Evolutionary conservation across 352 stramenopile genomes (phyloP).

Genomic region (Globisporangium cylindrosporum): DNA sequence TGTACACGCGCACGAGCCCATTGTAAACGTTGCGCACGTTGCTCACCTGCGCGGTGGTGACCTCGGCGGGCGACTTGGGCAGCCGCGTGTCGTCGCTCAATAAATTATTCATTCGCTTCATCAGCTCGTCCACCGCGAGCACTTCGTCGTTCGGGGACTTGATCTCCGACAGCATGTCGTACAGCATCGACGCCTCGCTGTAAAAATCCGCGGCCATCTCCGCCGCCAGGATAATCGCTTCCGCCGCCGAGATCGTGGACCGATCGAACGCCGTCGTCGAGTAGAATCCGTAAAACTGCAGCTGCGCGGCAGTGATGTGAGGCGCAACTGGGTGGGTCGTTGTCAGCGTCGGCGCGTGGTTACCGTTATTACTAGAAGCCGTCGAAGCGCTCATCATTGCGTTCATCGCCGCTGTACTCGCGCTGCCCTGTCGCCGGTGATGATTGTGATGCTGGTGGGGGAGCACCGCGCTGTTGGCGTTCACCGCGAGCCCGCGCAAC

Average conservation of each 20-base stretch:
- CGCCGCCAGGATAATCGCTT: constrained; percentile 41
- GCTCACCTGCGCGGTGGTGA: constrained; percentile 21
- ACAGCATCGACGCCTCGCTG: constrained; percentile 59
- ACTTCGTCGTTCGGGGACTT: constrained; percentile 41
- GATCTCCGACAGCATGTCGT: constrained; percentile 69
- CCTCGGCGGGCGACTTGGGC: constrained; percentile 10
- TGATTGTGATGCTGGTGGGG: constrained; percentile 10
- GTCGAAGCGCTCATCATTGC: constrained; percentile 6
- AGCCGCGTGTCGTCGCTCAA: constrained; percentile 20
- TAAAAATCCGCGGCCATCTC: constrained; percentile 67
- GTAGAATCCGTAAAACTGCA: constrained; percentile 30
- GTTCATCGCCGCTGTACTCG: constrained; percentile 12
- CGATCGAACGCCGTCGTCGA: constrained; percentile 38
- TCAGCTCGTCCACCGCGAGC: constrained; percentile 55
- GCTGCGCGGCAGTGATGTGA: constrained; percentile 7
- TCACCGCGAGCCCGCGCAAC: constrained; percentile 26
- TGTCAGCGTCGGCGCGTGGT: constrained; percentile 10
- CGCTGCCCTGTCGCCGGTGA: constrained; percentile 3
- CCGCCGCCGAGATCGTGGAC: constrained; percentile 34
- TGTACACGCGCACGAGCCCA: constrained; percentile 60
- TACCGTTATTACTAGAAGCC: not conserved
- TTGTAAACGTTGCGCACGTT: constrained; percentile 56
- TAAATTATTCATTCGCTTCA: constrained; percentile 35
- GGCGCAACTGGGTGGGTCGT: not conserved
- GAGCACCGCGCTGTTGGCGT: constrained; percentile 9